These are phyloP conservation scores for Boletus sp. DNA, from an alignment of 768 basidiomycete species.

Conservation along the genomic window DNA sequence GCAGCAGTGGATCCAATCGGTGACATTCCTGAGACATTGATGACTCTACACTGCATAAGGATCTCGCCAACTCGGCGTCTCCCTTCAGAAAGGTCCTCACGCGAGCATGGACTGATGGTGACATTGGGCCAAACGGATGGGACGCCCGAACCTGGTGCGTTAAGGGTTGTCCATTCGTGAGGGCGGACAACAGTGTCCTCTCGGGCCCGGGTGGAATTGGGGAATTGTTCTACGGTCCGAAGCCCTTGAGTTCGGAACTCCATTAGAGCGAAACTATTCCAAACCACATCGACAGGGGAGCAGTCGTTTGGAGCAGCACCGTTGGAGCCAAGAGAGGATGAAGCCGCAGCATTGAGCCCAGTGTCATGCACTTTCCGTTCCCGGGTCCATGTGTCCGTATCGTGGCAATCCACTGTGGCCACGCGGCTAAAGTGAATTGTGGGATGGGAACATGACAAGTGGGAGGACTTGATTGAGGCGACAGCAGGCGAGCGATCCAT, in stretches of 20 bases:
- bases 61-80: constrained; percentile 17
- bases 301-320: not conserved
- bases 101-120: not conserved
- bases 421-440: constrained; percentile 16
- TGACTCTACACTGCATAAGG: constrained; percentile 20
- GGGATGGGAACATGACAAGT: constrained; percentile 7
- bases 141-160: constrained; percentile 1
- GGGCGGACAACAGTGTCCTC: not conserved
- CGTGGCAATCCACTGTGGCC: constrained; percentile 24
- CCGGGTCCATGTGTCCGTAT: constrained; percentile 22
- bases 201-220: not conserved
- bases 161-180: constrained; percentile 3
- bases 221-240: not conserved
- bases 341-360: constrained; percentile 5
- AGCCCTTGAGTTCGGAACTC: not conserved
- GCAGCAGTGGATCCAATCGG: not conserved
- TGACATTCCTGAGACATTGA: constrained; percentile 1
- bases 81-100: constrained; percentile 14
- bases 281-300: not conserved
- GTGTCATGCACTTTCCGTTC: constrained; percentile 9
- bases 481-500: not conserved
- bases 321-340: constrained; percentile 12
- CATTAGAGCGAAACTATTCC: constrained; percentile 3
- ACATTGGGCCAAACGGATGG: not conserved
- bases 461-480: not conserved